Evolutionary conservation across 257 asterid genomes (phyloP).

Genomic region (Cynanchum wilfordii): DNA sequence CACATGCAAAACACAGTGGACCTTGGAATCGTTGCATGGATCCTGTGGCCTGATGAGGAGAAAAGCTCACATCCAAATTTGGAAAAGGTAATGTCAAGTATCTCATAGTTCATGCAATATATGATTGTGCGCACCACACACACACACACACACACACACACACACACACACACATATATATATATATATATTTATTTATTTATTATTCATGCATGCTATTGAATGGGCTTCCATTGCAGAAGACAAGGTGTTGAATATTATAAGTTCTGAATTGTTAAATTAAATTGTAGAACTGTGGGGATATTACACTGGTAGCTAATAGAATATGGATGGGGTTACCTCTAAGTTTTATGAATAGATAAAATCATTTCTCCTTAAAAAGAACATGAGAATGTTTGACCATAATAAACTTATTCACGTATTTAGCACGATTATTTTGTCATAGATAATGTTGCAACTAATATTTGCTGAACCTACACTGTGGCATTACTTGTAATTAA

Average conservation of each 20-base stretch:
- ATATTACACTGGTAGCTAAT: not conserved
- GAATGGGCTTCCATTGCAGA: not conserved
- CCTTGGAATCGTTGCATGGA: constrained; percentile 72
- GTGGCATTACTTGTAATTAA: not conserved
- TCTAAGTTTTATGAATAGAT: not conserved
- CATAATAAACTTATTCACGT: too few relatives aligned
- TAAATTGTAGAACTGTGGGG: not conserved
- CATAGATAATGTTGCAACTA: not conserved
- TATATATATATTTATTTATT: not conserved
- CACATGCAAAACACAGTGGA: constrained; percentile 57
- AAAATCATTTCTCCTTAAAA: not conserved
- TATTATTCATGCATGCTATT: not conserved
- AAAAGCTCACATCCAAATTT: constrained; percentile 73
- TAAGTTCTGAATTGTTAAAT: not conserved
- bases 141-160: too few relatives aligned
- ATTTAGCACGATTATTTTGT: too few relatives aligned
- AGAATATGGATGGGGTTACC: not conserved
- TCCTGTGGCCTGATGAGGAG: constrained; percentile 95
- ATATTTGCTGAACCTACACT: not conserved
- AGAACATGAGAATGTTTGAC: not conserved
- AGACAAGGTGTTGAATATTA: not conserved
- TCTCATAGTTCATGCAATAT: constrained; percentile 3
- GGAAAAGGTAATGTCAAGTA: constrained; percentile 60
- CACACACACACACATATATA: too few relatives aligned
- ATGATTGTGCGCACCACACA: not conserved